These are phyloP conservation scores for Emergomyces orientalis DNA, from an alignment of 2,329 filamentous ascomycete genomes.

Conservation along the genomic window DNA sequence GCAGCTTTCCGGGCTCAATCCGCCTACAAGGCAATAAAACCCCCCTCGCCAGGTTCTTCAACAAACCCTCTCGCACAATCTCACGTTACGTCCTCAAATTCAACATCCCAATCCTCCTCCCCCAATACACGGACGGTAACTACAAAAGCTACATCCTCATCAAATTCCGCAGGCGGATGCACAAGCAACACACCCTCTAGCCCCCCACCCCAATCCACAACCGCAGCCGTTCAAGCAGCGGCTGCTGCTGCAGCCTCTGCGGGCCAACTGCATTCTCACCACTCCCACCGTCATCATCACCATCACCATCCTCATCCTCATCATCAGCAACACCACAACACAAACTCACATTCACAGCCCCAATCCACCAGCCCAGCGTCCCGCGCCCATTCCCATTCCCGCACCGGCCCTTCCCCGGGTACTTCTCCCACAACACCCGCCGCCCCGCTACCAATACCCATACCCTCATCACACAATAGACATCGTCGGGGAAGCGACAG, in stretches of 20 bases:
- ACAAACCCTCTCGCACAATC: slow-evolving; percentile 23
- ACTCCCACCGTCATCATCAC: slow-evolving; percentile 32
- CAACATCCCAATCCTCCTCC: slow-evolving; percentile 33
- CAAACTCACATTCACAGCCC: slow-evolving; percentile 16
- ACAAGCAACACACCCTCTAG: slow-evolving; percentile 14
- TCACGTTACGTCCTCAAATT: slow-evolving; percentile 27
- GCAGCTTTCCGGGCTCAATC: slow-evolving; percentile 59
- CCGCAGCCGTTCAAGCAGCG: slow-evolving; percentile 29
- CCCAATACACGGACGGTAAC: slow-evolving; percentile 41
- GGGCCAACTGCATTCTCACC: slow-evolving; percentile 20
- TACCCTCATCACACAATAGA: slow-evolving; percentile 28
- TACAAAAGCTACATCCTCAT: slow-evolving; percentile 32
- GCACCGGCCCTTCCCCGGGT: slow-evolving; percentile 21
- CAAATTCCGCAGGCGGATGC: slow-evolving; percentile 15
- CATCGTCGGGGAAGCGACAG: slow-evolving; percentile 40
- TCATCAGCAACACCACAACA: slow-evolving; percentile 21
- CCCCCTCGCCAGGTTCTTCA: slow-evolving; percentile 26
- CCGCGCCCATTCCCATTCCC: slow-evolving; percentile 20
- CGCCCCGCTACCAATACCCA: slow-evolving; percentile 31
- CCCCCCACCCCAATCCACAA: slow-evolving; percentile 17
- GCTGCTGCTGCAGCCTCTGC: slow-evolving; percentile 16
- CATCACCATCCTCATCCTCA: slow-evolving; percentile 37
- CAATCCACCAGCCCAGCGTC: slow-evolving; percentile 15
- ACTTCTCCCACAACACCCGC: slow-evolving; percentile 21
- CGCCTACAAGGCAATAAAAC: slow-evolving; percentile 46